Conservation (phyloP, 257 asterid genomes). For the Cordia subcordata region DNA sequence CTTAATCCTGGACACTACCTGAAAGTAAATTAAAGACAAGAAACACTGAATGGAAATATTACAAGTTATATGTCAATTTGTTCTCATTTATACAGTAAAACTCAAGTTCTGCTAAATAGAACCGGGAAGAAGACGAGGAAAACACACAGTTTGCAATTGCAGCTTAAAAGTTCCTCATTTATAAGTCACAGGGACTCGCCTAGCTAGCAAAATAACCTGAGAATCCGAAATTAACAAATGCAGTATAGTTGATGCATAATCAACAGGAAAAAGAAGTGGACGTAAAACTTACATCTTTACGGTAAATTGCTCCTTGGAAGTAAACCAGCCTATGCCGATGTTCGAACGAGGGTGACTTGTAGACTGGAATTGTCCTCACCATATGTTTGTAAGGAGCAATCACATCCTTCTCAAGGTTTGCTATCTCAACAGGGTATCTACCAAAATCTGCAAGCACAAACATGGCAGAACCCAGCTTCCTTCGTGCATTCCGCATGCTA, state of each 20-base stretch:
- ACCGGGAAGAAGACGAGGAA: no score
- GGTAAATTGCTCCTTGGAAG: conserved; percentile 75
- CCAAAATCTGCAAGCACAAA: conserved; percentile 82
- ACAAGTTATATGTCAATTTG: no score
- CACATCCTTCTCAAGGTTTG: conserved; percentile 67
- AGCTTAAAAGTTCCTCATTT: no score
- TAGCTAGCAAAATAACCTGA: no score
- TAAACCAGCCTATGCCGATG: conserved; percentile 46
- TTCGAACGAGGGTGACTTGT: conserved; percentile 41
- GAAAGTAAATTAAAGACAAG: no score
- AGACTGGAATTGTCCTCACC: conserved; percentile 42
- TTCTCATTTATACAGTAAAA: no score
- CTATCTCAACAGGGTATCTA: conserved; percentile 51
- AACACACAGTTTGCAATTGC: no score
- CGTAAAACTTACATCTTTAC: conserved; percentile 71
- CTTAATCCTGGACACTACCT: no score
- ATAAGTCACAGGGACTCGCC: not conserved
- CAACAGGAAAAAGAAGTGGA: not conserved
- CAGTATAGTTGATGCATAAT: no score
- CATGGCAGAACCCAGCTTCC: conserved; percentile 53
- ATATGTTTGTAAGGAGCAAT: conserved; percentile 87
- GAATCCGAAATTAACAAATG: no score
- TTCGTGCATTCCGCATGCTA: conserved; percentile 62
- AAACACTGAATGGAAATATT: no score
- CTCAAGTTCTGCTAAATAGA: no score